phyloP scores from a whole-genome alignment of 345 rosid genomes.

The Citrus glauca region DNA sequence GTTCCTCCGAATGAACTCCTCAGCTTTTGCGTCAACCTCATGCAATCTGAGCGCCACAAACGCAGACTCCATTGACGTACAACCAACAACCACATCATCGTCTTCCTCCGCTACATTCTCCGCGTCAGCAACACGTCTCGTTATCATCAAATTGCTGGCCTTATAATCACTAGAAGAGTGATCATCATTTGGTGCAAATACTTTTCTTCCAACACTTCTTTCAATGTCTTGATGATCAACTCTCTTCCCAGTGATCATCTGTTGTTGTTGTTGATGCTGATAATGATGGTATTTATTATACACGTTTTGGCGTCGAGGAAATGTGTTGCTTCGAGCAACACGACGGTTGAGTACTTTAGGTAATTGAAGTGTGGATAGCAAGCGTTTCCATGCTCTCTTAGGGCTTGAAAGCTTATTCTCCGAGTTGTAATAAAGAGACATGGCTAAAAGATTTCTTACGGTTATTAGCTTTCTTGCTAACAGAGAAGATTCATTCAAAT shows the following conservation, averaged over 20 bases:
- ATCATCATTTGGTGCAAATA: background rate
- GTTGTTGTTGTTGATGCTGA: background rate
- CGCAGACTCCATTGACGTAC: background rate
- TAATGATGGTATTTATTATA: background rate
- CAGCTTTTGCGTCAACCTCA: conserved; percentile 26
- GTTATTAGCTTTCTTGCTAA: too few relatives aligned
- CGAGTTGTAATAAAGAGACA: background rate
- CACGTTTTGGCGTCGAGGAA: background rate
- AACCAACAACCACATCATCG: too few relatives aligned
- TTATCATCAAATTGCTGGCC: background rate
- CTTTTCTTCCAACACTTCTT: background rate
- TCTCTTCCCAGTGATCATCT: too few relatives aligned
- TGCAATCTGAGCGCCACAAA: background rate
- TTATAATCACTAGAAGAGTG: background rate
- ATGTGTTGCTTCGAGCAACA: background rate
- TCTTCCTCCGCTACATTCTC: background rate
- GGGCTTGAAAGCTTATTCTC: conserved; percentile 7
- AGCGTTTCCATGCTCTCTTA: conserved; percentile 4
- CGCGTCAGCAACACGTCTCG: background rate
- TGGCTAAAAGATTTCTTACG: background rate
- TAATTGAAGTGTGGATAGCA: background rate
- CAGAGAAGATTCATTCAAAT: too few relatives aligned
- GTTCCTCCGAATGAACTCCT: conserved; percentile 10
- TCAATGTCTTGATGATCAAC: background rate
- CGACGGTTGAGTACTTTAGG: background rate